Base-by-base conservation (phyloP, 2,329 filamentous ascomycete species). In the Fusarium transvaalense region DNA sequence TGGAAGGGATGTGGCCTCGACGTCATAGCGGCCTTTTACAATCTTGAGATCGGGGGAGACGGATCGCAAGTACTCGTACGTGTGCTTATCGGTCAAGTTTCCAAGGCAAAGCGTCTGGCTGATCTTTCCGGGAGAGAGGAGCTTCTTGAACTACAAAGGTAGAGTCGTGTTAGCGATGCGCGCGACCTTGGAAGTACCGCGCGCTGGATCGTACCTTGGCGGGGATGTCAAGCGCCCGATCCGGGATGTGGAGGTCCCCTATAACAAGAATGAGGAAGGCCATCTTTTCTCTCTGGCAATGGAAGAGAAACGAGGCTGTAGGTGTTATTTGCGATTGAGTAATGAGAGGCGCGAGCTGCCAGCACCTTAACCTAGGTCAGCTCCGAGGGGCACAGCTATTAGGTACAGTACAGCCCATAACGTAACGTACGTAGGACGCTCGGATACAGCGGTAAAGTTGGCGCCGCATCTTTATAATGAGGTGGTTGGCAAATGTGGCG, bases 231-330 rank as follows among this genome's bases (percentile, higher is more conserved):
- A 96, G 89, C 74, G 93, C 94, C 78, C 94, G 87, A 81, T 97
- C 94, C 75, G 94, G 94, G 81, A 97, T 97, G 83, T 97, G 94
- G 56, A 97, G 88, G 83, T 97, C 94, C 79, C 93, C 93, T 74
- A 97, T 93, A 77, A 96, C 93, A 78, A 97, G 88, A 77, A 97
- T 94, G 72, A 97, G 86, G 82, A 95, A 93, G 69, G 93, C 93
- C 84, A 95, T 93, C 85, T 89, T 91, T 66, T 68, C 61, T 69
- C 71, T 64, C 57, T 62, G 23, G 37, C 25, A 51, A 58, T 46
- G 64, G n/a, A 52, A 64, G 69, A 72, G 69, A 66, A 67, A 64
- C 53, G 46, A 71, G 64, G 66, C 69, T 67, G 50, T 35, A 52
- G 55, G 61, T 43, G 48, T 46, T 48, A 48, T 70, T 71, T 58